Base-by-base conservation (phyloP, 192 early-diverging fungal genomes). In the Coemansia sp. region DNA sequence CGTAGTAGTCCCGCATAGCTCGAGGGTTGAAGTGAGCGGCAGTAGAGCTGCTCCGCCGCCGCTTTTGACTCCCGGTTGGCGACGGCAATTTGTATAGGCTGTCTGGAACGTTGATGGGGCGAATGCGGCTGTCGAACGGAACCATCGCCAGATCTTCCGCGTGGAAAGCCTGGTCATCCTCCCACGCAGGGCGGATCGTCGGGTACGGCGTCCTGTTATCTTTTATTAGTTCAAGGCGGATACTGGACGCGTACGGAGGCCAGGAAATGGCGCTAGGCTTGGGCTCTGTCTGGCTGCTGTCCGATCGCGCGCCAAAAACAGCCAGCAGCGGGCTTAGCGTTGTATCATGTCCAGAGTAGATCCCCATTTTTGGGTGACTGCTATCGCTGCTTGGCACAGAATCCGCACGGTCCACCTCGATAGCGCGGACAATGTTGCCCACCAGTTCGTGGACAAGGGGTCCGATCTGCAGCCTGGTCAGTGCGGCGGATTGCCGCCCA, bases 281-380 rank as follows among this genome's bases (percentile, higher is more conserved):
- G 29, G 32, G n/a, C 3, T 41, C 58, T 7, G 41, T n/a, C 38
- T 48, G 19, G 11, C 48, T 38, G 7, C 62, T 10, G 13, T 74
- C 65, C 29, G 19, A 35, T 15, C 32, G 15, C 19, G 65, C 58
- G 38, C 76, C 66, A 64, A 83, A 60, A 15, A 43, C 62, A 13
- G 73, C 66, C n/a, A 79, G 66, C 55, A 83, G 67, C 22, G 75
- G 72, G 6, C 67, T 72, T n/a, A 83, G 23, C 5, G 81, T 79
- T 14, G 73, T 73, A 63, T 83, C 81, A 59, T 83, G 81, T 43
- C 75, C 76, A 38, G 81, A 83, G 68, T 75, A 79, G 41, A 83
- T 70, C 4, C 69, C 61, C 74, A 76, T 76, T 48, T 66, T 71
- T 10, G 57, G 32, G 15, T 49, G 48, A 13, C 22, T 54, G 50